phyloP scores from a whole-genome alignment of 2,329 filamentous ascomycete genomes.

The Stachybotrys echinatus region DNA sequence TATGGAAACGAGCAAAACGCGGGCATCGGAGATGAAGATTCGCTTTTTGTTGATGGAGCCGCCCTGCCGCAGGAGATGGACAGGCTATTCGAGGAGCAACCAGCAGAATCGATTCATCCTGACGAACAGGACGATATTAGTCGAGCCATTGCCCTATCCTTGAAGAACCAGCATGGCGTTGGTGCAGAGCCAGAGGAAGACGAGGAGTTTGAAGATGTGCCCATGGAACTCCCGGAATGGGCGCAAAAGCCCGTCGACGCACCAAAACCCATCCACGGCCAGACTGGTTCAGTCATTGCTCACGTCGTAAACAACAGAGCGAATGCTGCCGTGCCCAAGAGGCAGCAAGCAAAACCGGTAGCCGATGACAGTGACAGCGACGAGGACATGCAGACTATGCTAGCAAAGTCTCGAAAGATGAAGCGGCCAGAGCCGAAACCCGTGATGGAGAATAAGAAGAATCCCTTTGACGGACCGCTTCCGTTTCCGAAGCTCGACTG shows the following conservation, averaged over 20 bases:
- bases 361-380: conserved; percentile 62
- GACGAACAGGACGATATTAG: conserved; percentile 60
- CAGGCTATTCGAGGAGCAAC: conserved; percentile 18
- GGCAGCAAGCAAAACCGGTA: conserved; percentile 10
- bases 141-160: conserved; percentile 77
- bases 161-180: conserved; percentile 56
- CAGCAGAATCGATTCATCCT: conserved; percentile 28
- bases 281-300: conserved; percentile 59
- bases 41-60: conserved; percentile 38
- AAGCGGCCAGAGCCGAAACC: conserved; percentile 39
- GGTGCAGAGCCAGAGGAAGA: conserved; percentile 30
- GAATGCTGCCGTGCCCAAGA: conserved; percentile 51
- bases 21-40: conserved; percentile 35
- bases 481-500: conserved; percentile 85
- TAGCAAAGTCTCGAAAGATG: conserved; percentile 64
- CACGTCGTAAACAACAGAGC: conserved; percentile 70
- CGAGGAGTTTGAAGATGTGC: conserved; percentile 44
- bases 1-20: conserved; percentile 8
- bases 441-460: conserved; percentile 47
- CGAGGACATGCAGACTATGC: conserved; percentile 70
- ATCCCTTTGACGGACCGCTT: conserved; percentile 70
- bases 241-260: conserved; percentile 46
- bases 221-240: conserved; percentile 44
- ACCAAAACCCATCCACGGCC: conserved; percentile 44
- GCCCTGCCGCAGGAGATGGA: conserved; percentile 15